These are phyloP conservation scores for Bombardia bombarda DNA, from an alignment of 495 filamentous ascomycete species.

Conservation along the genomic window DNA sequence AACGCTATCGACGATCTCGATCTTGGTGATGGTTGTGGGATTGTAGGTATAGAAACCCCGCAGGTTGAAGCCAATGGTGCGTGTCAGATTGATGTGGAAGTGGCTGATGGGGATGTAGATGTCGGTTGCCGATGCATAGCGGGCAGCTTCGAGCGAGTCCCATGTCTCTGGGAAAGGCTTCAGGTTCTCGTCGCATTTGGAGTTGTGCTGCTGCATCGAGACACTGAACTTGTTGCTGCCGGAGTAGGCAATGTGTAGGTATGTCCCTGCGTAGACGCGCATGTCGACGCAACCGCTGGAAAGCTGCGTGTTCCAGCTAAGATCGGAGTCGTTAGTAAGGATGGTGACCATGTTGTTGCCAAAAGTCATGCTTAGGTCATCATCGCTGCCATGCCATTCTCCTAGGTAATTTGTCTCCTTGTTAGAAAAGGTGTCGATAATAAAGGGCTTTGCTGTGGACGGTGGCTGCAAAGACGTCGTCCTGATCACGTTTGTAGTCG, in stretches of 20 bases:
- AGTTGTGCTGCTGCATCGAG: slow-evolving; percentile 1
- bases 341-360: slow-evolving; percentile 46
- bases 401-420: slow-evolving; percentile 52
- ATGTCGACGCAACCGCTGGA: slow-evolving; percentile 53
- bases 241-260: slow-evolving; percentile 64
- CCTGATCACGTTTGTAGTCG: slow-evolving; percentile 7
- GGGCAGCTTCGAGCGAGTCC: slow-evolving; percentile 62
- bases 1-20: slow-evolving; percentile 55
- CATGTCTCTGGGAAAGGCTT: slow-evolving; percentile 67
- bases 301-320: slow-evolving; percentile 62
- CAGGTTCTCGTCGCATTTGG: slow-evolving; percentile 46
- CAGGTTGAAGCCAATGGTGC: slow-evolving; percentile 57
- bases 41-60: slow-evolving; percentile 57
- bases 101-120: slow-evolving; percentile 71
- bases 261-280: slow-evolving; percentile 44
- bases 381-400: slow-evolving; percentile 65
- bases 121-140: slow-evolving; percentile 52
- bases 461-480: slow-evolving; percentile 41
- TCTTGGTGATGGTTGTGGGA: slow-evolving; percentile 44
- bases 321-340: slow-evolving; percentile 57
- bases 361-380: slow-evolving; percentile 47
- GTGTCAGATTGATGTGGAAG: slow-evolving; percentile 56
- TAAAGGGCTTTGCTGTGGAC: slow-evolving; percentile 42
- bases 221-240: slow-evolving; percentile 15
- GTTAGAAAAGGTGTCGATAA: slow-evolving; percentile 60